A percentile compares a stretch with the other conserved stretches of the same genome.
These are phyloP conservation scores for Pistacia integerrima DNA, from an alignment of 345 rosid genomes.

Conservation along the genomic window DNA sequence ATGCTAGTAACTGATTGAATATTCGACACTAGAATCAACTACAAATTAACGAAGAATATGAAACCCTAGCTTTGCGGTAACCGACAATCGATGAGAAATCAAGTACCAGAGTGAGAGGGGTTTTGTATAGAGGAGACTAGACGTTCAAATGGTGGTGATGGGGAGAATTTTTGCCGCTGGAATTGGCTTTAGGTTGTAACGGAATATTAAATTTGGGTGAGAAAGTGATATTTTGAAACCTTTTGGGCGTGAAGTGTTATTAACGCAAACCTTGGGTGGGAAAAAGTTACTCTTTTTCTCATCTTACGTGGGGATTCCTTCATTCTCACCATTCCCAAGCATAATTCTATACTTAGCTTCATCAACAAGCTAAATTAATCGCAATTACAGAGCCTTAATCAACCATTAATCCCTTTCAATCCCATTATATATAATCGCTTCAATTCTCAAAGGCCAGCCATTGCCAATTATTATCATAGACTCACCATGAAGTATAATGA, in stretches of 20 bases:
- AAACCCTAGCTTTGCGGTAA: too few relatives aligned
- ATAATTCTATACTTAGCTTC: slow-evolving; percentile 54
- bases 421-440: slow-evolving; percentile 6
- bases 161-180: too few relatives aligned
- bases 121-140: too few relatives aligned
- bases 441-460: slow-evolving; percentile 4
- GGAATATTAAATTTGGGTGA: too few relatives aligned
- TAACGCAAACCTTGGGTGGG: too few relatives aligned
- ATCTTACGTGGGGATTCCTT: slow-evolving; percentile 25
- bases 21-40: not conserved
- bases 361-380: slow-evolving; percentile 31
- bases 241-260: not conserved
- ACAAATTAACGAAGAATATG: too few relatives aligned
- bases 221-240: too few relatives aligned
- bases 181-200: too few relatives aligned
- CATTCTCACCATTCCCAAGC: slow-evolving; percentile 35
- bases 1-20: too few relatives aligned
- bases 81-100: too few relatives aligned
- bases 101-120: too few relatives aligned
- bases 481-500: slow-evolving; percentile 65
- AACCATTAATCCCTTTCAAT: not conserved
- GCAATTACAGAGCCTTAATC: slow-evolving; percentile 1
- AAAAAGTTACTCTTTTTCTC: not conserved
- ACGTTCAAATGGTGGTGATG: too few relatives aligned
- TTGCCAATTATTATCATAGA: not conserved